Conservation (phyloP, 257 asterid genomes). For the Linderniella brevidens region DNA sequence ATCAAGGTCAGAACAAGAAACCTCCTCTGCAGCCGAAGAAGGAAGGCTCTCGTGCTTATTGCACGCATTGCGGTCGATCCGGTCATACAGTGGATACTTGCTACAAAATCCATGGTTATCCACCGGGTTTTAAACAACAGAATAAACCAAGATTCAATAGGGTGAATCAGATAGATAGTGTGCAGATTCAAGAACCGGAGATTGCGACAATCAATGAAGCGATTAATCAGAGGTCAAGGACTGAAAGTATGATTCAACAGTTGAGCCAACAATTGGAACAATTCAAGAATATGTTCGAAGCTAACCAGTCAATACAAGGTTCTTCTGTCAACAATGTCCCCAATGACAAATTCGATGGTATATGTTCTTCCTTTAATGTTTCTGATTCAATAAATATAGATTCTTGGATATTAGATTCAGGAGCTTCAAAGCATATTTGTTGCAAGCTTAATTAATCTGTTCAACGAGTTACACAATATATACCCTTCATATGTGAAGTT, state of each 20-base stretch:
- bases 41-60: not conserved
- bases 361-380: not conserved
- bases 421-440: not conserved
- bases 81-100: not conserved
- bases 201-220: too few species aligned
- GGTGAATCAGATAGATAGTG: not conserved
- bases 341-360: not conserved
- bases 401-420: not conserved
- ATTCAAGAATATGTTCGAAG: too few species aligned
- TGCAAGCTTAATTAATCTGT: not conserved
- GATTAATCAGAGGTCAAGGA: too few species aligned
- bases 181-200: too few species aligned
- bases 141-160: not conserved
- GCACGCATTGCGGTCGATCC: not conserved
- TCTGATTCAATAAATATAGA: not conserved
- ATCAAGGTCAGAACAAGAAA: too few species aligned
- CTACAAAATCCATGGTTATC: not conserved
- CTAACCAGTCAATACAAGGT: too few species aligned
- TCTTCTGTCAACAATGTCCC: not conserved
- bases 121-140: not conserved
- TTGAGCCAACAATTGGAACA: too few species aligned
- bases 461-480: not conserved
- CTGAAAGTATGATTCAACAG: too few species aligned
- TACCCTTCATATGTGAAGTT: not conserved
- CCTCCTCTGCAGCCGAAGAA: not conserved